Percentiles rank a stretch among this genome's conserved stretches.
Conservation (phyloP, 2,329 filamentous ascomycete species). For the Hymenoscyphus repandus region DNA sequence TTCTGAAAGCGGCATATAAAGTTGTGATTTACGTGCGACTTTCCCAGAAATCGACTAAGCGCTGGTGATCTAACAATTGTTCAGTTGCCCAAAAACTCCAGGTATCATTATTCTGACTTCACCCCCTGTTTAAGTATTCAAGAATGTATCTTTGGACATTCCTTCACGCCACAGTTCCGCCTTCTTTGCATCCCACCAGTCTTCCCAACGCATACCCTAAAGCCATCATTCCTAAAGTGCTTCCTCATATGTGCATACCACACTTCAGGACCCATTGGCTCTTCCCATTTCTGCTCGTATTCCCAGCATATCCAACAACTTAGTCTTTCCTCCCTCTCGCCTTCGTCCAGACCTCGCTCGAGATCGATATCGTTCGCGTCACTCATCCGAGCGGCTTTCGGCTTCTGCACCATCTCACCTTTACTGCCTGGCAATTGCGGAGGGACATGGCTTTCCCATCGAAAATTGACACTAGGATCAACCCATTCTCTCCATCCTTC, state of each 20-base stretch:
- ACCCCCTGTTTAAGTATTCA: conserved; percentile 2
- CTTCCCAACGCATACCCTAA: conserved; percentile 22
- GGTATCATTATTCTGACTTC: neutral
- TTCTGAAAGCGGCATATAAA: too few species aligned
- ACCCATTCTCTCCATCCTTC: conserved; percentile 22
- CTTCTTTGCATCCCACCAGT: conserved; percentile 25
- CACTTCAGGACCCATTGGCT: conserved; percentile 17
- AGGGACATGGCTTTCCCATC: conserved; percentile 25
- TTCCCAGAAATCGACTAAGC: too few species aligned
- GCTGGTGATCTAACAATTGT: too few species aligned
- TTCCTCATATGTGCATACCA: conserved; percentile 23
- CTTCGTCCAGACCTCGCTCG: conserved; percentile 1
- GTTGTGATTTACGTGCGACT: too few species aligned
- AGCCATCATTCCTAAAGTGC: conserved; percentile 23
- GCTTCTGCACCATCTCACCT: neutral
- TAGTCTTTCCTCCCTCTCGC: conserved; percentile 10
- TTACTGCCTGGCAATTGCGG: neutral
- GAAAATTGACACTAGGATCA: conserved; percentile 24
- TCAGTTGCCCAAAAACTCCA: neutral
- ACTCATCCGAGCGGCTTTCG: neutral
- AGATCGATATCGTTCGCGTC: neutral
- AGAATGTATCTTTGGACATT: conserved; percentile 25
- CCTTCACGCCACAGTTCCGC: conserved; percentile 20
- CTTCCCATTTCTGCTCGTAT: conserved; percentile 18
- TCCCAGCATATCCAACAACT: conserved; percentile 27